These are phyloP conservation scores for Botryosphaeria agaves DNA, from an alignment of 2,329 filamentous ascomycete species.

Conservation along the genomic window DNA sequence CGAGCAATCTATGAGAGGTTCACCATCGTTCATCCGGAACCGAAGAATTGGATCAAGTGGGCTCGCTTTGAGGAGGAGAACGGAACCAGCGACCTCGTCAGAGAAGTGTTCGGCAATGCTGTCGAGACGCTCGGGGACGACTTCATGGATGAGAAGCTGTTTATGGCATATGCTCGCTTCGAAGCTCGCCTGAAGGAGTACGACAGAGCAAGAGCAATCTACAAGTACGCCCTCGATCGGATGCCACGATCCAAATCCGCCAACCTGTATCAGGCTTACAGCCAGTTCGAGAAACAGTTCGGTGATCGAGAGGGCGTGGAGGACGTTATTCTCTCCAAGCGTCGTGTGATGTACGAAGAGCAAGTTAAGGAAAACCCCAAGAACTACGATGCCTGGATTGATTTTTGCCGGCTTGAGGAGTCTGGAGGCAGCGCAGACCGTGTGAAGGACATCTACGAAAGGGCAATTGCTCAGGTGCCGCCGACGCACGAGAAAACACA, in stretches of 20 bases:
- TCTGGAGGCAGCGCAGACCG: constrained; percentile 64
- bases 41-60: constrained; percentile 98
- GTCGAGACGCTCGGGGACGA: constrained; percentile 85
- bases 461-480: constrained; percentile 86
- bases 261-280: constrained; percentile 81
- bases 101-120: constrained; percentile 78
- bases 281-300: constrained; percentile 95
- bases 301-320: constrained; percentile 87
- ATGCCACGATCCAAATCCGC: constrained; percentile 76
- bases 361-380: constrained; percentile 85
- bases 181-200: constrained; percentile 92
- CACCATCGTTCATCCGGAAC: constrained; percentile 82
- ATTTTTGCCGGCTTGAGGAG: constrained; percentile 84
- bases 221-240: constrained; percentile 89
- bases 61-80: constrained; percentile 92
- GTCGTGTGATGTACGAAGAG: constrained; percentile 85
- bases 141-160: constrained; percentile 89
- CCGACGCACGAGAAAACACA: constrained; percentile 93
- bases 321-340: constrained; percentile 87
- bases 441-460: constrained; percentile 84
- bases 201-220: constrained; percentile 83
- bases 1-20: constrained; percentile 79
- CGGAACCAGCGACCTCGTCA: constrained; percentile 77
- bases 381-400: constrained; percentile 96
- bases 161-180: constrained; percentile 89